Evolutionary conservation across 805 yeast genomes (phyloP).

Genomic region (Saccharomyces eubayanus): DNA sequence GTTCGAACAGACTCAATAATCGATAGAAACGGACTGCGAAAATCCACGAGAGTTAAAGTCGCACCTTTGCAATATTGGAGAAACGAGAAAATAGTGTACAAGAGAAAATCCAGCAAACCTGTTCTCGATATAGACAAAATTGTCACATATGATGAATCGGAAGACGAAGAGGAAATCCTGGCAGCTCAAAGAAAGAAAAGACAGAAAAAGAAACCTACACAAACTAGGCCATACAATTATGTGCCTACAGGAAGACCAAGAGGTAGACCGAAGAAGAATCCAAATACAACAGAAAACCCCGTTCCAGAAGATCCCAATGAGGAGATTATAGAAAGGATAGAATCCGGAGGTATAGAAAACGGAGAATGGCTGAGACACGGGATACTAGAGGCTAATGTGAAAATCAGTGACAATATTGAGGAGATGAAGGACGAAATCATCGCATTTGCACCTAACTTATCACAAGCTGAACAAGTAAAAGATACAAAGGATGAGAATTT

Average conservation of each 20-base stretch:
- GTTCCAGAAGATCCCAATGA: conserved; percentile 13
- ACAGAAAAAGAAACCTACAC: conserved; percentile 7
- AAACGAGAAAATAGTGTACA: conserved; percentile 65
- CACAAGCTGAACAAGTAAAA: conserved; percentile 37
- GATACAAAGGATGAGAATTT: conserved; percentile 44
- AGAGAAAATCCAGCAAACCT: conserved; percentile 32
- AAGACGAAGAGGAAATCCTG: conserved; percentile 25
- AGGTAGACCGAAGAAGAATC: conserved; percentile 24
- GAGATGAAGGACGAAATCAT: conserved; percentile 27
- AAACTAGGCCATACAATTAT: conserved; percentile 18
- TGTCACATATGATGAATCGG: conserved; percentile 34
- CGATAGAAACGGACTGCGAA: conserved; percentile 36
- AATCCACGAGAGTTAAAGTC: conserved; percentile 57
- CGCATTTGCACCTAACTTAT: conserved; percentile 59
- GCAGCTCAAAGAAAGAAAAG: conserved; percentile 5
- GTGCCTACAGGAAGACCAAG: conserved; percentile 20
- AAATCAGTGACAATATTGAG: conserved; percentile 17
- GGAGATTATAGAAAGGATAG: conserved; percentile 16
- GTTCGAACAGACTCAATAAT: conserved; percentile 3
- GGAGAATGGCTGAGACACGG: conserved; percentile 28
- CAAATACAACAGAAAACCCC: neutral
- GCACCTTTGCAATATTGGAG: conserved; percentile 80
- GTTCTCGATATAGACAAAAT: conserved; percentile 54
- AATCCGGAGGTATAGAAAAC: conserved; percentile 15
- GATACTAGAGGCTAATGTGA: conserved; percentile 24